Conservation (phyloP, 1,139 yeast genomes). For the Hyphopichia pseudoburtonii region DNA sequence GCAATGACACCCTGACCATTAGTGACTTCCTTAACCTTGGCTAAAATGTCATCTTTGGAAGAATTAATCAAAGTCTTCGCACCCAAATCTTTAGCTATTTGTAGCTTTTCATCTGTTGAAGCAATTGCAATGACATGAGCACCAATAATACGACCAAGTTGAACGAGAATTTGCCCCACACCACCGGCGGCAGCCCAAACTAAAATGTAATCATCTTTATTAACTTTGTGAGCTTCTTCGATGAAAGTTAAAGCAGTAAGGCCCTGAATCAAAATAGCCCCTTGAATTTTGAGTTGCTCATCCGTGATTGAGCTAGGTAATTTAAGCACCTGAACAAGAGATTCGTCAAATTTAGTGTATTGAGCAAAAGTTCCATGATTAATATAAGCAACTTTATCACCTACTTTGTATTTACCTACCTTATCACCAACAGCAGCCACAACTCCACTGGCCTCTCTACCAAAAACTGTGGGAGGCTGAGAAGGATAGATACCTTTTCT, state of each 20-base stretch:
- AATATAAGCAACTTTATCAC: slow-evolving; percentile 70
- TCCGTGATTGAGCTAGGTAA: slow-evolving; percentile 50
- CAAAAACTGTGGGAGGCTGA: slow-evolving; percentile 60
- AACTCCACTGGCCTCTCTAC: slow-evolving; percentile 83
- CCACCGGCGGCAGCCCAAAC: slow-evolving; percentile 97
- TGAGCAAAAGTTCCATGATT: slow-evolving; percentile 63
- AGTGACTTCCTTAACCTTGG: slow-evolving; percentile 65
- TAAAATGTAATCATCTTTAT: slow-evolving; percentile 66
- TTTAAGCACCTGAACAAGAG: slow-evolving; percentile 36
- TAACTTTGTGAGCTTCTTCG: slow-evolving; percentile 62
- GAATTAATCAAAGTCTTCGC: slow-evolving; percentile 74
- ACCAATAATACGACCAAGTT: slow-evolving; percentile 59
- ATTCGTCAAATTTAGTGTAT: slow-evolving; percentile 52
- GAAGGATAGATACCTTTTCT: slow-evolving; percentile 73
- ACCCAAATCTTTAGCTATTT: slow-evolving; percentile 63
- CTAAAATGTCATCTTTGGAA: slow-evolving; percentile 53
- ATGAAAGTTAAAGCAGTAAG: slow-evolving; percentile 75
- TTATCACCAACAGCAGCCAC: slow-evolving; percentile 66
- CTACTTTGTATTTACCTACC: slow-evolving; percentile 58
- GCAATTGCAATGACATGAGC: slow-evolving; percentile 85
- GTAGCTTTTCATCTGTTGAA: slow-evolving; percentile 66
- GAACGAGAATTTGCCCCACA: slow-evolving; percentile 71
- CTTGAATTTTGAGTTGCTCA: slow-evolving; percentile 47
- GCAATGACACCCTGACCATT: slow-evolving; percentile 71
- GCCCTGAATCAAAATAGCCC: slow-evolving; percentile 67